These are phyloP conservation scores for Oryza coarctata DNA, from an alignment of 176 grass and related monocot genomes.

Conservation along the genomic window DNA sequence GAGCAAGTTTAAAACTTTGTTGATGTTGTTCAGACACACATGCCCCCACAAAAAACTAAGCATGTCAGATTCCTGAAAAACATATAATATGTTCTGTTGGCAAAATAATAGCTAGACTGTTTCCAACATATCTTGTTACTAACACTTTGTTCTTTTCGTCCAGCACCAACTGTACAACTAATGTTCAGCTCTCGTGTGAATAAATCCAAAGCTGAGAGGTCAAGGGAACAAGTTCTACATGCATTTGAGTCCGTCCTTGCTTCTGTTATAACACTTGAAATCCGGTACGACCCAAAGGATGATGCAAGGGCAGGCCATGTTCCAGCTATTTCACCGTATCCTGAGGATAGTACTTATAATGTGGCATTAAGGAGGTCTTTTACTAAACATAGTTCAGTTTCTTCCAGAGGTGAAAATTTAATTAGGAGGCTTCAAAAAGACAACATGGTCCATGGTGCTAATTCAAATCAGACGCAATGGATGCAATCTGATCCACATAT, in stretches of 20 bases:
- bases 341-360: slow-evolving; percentile 44
- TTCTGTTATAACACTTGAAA: slow-evolving; percentile 88
- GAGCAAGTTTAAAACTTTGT: slow-evolving; percentile 9
- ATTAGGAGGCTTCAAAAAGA: slow-evolving; percentile 47
- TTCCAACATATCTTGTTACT: slow-evolving; percentile 18
- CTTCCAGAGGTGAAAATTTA: slow-evolving; percentile 63
- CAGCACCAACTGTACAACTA: slow-evolving; percentile 83
- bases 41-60: background rate
- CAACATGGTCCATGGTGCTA: slow-evolving; percentile 15
- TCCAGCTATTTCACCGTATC: slow-evolving; percentile 41
- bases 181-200: slow-evolving; percentile 64
- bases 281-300: slow-evolving; percentile 64
- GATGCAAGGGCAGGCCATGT: slow-evolving; percentile 17
- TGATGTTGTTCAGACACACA: background rate
- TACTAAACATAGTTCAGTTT: slow-evolving; percentile 58
- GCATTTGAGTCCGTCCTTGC: slow-evolving; percentile 88
- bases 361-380: slow-evolving; percentile 59
- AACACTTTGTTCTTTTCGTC: slow-evolving; percentile 27
- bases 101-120: background rate
- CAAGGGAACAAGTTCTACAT: slow-evolving; percentile 75
- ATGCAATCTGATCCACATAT: slow-evolving; percentile 84
- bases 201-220: slow-evolving; percentile 86
- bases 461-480: slow-evolving; percentile 57
- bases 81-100: background rate
- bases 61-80: slow-evolving; percentile 6